phyloP scores from a whole-genome alignment of 208 protist species.

The Trichomonas vaginalis region DNA sequence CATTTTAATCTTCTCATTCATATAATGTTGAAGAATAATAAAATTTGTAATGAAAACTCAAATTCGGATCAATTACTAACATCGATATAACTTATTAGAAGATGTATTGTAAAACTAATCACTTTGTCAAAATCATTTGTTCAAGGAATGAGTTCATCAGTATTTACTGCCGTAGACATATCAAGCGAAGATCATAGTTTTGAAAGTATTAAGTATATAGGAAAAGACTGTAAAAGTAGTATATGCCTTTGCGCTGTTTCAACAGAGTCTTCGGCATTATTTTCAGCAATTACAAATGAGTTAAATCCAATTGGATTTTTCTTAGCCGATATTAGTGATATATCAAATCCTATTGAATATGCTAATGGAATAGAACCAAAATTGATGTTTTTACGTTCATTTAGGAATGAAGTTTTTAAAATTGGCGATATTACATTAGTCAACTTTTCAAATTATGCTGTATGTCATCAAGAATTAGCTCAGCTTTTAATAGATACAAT shows the following conservation, averaged over 20 bases:
- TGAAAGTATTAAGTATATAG: not conserved
- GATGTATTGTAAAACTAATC: no score
- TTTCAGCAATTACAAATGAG: not conserved
- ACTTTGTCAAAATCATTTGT: no score
- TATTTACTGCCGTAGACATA: not conserved
- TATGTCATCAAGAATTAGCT: not conserved
- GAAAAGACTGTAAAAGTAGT: not conserved
- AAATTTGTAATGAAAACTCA: no score
- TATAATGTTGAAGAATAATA: no score
- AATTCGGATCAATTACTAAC: no score
- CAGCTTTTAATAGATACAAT: not conserved
- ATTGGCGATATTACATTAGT: not conserved
- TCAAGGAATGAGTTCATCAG: not conserved
- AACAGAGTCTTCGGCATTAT: not conserved
- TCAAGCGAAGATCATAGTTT: not conserved
- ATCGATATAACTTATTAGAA: no score
- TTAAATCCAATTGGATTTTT: slow-evolving; percentile 10
- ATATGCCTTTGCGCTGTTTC: not conserved
- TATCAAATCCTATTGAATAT: not conserved
- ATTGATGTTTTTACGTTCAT: not conserved
- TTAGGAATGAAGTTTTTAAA: slow-evolving; percentile 13
- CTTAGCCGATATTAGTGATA: not conserved
- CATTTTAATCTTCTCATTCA: no score
- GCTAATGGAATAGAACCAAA: not conserved
- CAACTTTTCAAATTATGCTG: not conserved